Conservation (phyloP, 192 early-diverging fungal genomes). For the Backusella tuberculispora region DNA sequence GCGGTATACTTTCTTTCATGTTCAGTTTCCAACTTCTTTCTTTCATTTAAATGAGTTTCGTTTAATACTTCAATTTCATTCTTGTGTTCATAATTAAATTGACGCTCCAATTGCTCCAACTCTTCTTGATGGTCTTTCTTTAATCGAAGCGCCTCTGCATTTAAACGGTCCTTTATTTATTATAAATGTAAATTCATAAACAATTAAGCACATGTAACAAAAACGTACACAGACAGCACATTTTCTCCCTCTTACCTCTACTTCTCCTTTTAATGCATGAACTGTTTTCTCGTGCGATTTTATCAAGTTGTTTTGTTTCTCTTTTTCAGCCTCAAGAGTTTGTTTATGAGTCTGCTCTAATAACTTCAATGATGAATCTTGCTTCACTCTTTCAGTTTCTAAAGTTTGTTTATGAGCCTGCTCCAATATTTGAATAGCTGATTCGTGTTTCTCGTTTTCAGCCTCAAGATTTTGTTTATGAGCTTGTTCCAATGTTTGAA, state of each 20-base stretch:
- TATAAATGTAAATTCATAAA: neutral
- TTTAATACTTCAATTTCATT: neutral
- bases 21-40: neutral
- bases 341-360: neutral
- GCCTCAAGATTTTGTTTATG: neutral
- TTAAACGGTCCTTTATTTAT: neutral
- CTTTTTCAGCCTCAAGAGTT: neutral
- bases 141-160: neutral
- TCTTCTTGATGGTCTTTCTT: conserved; percentile 10
- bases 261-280: neutral
- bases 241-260: neutral
- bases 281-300: neutral
- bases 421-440: neutral
- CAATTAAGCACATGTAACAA: neutral
- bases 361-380: neutral
- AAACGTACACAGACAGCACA: neutral
- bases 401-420: neutral
- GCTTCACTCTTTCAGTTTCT: neutral
- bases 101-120: neutral
- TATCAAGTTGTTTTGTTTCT: neutral
- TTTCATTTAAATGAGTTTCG: neutral
- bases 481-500: neutral
- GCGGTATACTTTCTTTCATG: conserved; percentile 2
- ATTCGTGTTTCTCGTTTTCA: neutral
- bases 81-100: conserved; percentile 1